Base-by-base conservation (phyloP, 2,329 filamentous ascomycete species). In the Thielaviopsis ethacetica region DNA sequence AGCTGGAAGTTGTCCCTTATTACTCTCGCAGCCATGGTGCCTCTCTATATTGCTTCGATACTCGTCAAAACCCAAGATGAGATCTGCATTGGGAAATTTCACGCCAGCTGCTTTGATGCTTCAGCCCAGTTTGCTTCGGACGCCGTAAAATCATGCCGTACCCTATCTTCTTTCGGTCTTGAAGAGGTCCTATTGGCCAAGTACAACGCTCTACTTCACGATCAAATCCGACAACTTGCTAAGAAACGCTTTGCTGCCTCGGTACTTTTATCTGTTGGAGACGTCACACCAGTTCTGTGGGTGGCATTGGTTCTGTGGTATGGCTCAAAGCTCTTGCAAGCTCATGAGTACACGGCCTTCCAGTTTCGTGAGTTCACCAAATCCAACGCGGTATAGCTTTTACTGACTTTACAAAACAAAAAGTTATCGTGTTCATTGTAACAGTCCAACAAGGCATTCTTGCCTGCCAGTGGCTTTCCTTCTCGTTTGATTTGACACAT, bases 401-500 rank as follows among this genome's bases (percentile, higher is more conserved):
- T 13, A 26, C 22, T 4, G 6, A 44, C 3, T 22, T 41, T 10
- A 50, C 56, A 57, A 56, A 60, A 15, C 9, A 52, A 12, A 26
- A 7, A 63, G 62, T 63, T 19, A 54, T 63, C n/a, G 58, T 62
- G 10, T 61, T 62, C 21, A 60, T 62, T 12, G 58, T 58, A 7
- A 57, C 57, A 17, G 56, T 63, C 22, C 62, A 63, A 27, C 61
- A 62, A 34, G 61, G 59, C 2, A 60, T 62, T 13, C 53, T 57
- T 13, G 58, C 54, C 2, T 85, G 83, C 0, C 78, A 84, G 62
- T 81, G 83, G 59, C 80, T 89, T 62, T 80, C 79, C 50, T 85
- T 86, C 63, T 80, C 81, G 0, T 81, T 83, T 6, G 86, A 84
- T 62, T 77, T 78, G 0, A 80, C 80, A 1, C 79, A 83, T 67